These are phyloP conservation scores for Wickerhamomyces sp. DNA, from an alignment of 1,139 yeast species.

Conservation along the genomic window DNA sequence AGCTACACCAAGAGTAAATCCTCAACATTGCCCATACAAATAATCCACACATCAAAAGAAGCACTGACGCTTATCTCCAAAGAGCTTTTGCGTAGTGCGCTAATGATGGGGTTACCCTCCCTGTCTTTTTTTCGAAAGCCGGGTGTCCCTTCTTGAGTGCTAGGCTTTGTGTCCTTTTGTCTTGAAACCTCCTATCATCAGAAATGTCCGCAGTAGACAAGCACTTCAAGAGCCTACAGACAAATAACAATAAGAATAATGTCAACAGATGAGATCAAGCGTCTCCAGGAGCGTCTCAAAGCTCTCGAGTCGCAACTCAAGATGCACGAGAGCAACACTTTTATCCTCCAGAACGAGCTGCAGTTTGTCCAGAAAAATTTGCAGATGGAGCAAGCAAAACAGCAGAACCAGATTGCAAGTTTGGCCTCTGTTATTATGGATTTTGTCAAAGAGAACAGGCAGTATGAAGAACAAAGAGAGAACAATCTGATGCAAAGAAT, in stretches of 20 bases:
- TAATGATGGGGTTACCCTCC: no score
- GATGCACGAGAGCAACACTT: constrained; percentile 20
- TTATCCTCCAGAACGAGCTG: constrained; percentile 20
- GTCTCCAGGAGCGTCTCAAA: constrained; percentile 21
- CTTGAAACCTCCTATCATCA: background rate
- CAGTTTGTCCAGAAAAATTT: constrained; percentile 20
- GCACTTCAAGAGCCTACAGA: no score
- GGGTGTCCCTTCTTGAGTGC: no score
- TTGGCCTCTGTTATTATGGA: constrained; percentile 21
- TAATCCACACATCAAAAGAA: no score
- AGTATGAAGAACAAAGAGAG: constrained; percentile 20
- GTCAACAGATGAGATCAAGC: constrained; percentile 18
- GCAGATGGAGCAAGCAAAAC: constrained; percentile 20
- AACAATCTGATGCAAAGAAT: constrained; percentile 18
- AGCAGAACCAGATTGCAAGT: constrained; percentile 19
- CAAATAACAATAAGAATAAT: background rate
- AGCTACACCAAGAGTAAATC: no score
- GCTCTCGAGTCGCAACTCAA: constrained; percentile 20
- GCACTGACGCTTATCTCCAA: no score
- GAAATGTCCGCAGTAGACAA: background rate
- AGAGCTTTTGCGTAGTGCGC: no score
- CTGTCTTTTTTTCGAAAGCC: no score
- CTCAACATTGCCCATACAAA: no score
- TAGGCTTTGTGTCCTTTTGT: background rate
- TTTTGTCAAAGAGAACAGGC: constrained; percentile 19